These are phyloP conservation scores for Papiliotrema fonsecae DNA, from an alignment of 1,284 basidiomycete genomes.

Conservation along the genomic window DNA sequence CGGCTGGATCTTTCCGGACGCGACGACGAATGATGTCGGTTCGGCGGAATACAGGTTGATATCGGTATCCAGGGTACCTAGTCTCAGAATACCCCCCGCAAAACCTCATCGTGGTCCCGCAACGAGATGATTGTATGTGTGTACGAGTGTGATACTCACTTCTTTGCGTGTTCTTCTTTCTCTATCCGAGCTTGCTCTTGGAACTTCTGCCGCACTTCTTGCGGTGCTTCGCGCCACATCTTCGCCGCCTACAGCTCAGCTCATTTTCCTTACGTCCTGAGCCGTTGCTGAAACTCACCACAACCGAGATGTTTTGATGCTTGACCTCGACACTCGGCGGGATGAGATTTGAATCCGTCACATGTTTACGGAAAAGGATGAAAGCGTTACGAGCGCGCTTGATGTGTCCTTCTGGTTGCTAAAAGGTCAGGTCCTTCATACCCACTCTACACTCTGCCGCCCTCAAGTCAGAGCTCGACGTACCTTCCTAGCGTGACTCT, in stretches of 20 bases:
- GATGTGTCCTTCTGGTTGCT: slow-evolving; percentile 40
- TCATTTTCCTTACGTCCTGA: not conserved
- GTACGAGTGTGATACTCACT: slow-evolving; percentile 18
- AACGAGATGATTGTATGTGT: not conserved
- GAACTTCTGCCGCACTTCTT: slow-evolving; percentile 38
- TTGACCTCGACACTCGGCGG: slow-evolving; percentile 43
- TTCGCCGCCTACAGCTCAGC: slow-evolving; percentile 33
- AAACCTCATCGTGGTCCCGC: no score
- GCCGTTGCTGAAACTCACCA: slow-evolving; percentile 21
- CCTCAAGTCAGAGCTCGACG: no score
- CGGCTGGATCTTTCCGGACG: slow-evolving; percentile 41
- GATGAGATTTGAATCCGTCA: slow-evolving; percentile 45
- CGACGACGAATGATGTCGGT: slow-evolving; percentile 43
- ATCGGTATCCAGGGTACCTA: slow-evolving; percentile 43
- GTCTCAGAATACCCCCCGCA: not conserved
- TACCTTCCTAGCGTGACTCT: slow-evolving; percentile 37
- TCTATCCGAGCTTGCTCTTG: slow-evolving; percentile 39
- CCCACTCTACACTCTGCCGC: not conserved
- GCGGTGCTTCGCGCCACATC: slow-evolving; percentile 45
- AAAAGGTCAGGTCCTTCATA: not conserved
- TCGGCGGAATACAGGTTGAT: slow-evolving; percentile 42
- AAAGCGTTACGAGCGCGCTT: slow-evolving; percentile 40
- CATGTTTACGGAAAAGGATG: slow-evolving; percentile 45
- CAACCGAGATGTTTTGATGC: slow-evolving; percentile 46
- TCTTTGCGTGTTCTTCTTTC: slow-evolving; percentile 42